These are phyloP conservation scores for Magnaporthiopsis rhizophila DNA, from an alignment of 2,329 filamentous ascomycete species.

Conservation along the genomic window DNA sequence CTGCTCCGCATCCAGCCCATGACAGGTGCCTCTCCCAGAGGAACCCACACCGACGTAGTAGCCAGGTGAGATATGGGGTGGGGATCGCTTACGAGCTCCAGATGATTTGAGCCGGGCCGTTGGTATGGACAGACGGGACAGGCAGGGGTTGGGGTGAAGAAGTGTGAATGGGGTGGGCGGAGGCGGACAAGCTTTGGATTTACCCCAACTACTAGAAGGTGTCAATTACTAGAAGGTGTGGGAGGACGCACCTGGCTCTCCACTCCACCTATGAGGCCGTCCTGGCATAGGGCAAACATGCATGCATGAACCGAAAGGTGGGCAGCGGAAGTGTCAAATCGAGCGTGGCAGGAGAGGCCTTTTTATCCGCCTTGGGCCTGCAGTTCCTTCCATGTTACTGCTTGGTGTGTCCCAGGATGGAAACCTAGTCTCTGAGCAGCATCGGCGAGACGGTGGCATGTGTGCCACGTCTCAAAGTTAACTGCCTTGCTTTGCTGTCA, in stretches of 20 bases:
- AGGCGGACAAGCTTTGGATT: background rate
- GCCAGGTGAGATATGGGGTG: background rate
- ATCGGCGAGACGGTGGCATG: background rate
- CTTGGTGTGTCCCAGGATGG: background rate
- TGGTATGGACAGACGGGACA: background rate
- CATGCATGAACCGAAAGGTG: background rate
- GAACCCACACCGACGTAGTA: background rate
- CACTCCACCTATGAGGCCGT: background rate
- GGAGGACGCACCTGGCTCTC: background rate
- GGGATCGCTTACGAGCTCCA: background rate
- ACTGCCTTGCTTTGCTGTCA: background rate
- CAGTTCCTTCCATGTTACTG: background rate
- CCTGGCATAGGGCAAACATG: background rate
- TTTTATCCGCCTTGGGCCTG: background rate
- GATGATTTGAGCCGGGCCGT: background rate
- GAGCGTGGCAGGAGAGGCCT: too few species aligned
- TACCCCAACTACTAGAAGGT: background rate
- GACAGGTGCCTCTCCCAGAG: background rate
- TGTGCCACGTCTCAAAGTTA: background rate
- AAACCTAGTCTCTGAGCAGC: too few species aligned
- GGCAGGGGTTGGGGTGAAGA: background rate
- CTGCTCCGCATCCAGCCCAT: background rate
- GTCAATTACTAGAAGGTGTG: background rate
- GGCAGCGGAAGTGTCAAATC: background rate
- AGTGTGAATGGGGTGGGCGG: background rate